Evolutionary conservation across 768 basidiomycete genomes (phyloP), one percentile per base, ranked within the genome.

Genomic region (Tricholoma sp.): DNA sequence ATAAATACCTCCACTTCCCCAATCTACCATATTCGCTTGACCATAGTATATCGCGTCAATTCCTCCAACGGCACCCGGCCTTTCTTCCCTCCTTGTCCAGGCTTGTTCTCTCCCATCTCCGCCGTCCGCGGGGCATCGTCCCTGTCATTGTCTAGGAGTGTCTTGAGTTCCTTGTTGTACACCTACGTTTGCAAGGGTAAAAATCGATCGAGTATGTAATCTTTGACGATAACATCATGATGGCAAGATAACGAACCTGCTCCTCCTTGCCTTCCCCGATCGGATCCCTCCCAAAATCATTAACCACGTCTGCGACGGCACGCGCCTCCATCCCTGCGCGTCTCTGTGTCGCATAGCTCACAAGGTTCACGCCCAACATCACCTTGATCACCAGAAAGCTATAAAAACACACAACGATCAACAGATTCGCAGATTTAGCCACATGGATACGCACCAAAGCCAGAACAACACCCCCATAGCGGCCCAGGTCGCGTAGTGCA

Each of bases 31-130:
- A 96, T 95, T 53, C 91, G 79, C 67, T 96, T 96, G 47, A 96
- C 89, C 94, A 98, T 98, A 18, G 94, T 96, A 76, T 90, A 98
- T 55, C 94, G 73, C 32, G 92, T 96, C 50, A 98, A 79, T 66
- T 96, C 92, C 68, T 97, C 94, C 51, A 98, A 71, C 57, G 83
- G 83, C 56, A 91, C 79, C 47, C 85, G 76, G 56, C 81, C 85
- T 66, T 77, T 83, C 69, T 81, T 84, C 41, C 75, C 67, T 10
- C 61, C 64, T 41, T 67, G 69, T 19, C 72, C 74, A n/a, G 68
- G 66, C 45, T 70, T 71, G 52, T 76, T 76, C 69, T 91, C 89
- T 1, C 89, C 89, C 56, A 91, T 89, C 64, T 93, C 91, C 11
- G 86, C 78, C 4, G 83, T 79, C 10, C 72, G 74, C 4, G 79